Evolutionary conservation across 2,329 filamentous ascomycete genomes (phyloP), one percentile per base, ranked within the genome.

Genomic region (Penicillium sp.): DNA sequence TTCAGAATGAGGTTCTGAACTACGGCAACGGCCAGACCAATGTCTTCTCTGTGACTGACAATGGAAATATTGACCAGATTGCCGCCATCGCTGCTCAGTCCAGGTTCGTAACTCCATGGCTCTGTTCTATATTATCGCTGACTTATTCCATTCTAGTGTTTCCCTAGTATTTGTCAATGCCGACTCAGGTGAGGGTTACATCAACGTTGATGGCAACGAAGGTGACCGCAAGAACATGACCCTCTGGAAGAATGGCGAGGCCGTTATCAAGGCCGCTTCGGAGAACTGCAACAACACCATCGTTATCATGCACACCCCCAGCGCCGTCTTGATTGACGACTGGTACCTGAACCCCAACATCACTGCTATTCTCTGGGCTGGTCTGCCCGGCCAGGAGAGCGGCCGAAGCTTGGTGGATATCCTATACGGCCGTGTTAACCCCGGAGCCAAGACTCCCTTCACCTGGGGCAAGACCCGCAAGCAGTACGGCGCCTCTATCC

Each of bases 161-260:
- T 78, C 83, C 22, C 83, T 99, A 43, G 92, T 97, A 11, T 98
- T 98, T 67, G 93, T 90, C 68, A 96, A 96, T 64, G 87, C 92
- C 14, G 83, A 93, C 70, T 85, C 89, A 3, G 93, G 93, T 52
- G 95, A 98, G 76, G 92, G 91, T 6, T 97, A 85, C 77, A 91
- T 98, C 68, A 82, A 77, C 27, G 84, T 96, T 1, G 93, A 93
- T 61, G 89, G 86, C 53, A 97, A 97, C 72, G 79, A 82, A 57
- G 95, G 95, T 56, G 93, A 98, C 73, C 88, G 95, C 52, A 92
- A 93, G 68, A 97, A 99, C 76, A 81, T 99, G 37, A 96, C 92
- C 0, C 80, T 96, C 0, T 98, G 93, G 93, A 82, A 88, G 58
- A 83, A 87, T 57, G 93, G 91, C 41, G 91, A 98, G 52, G 81